Evolutionary conservation across 148 eudicot genomes (phyloP).

Genomic region (Talinum fruticosum): DNA sequence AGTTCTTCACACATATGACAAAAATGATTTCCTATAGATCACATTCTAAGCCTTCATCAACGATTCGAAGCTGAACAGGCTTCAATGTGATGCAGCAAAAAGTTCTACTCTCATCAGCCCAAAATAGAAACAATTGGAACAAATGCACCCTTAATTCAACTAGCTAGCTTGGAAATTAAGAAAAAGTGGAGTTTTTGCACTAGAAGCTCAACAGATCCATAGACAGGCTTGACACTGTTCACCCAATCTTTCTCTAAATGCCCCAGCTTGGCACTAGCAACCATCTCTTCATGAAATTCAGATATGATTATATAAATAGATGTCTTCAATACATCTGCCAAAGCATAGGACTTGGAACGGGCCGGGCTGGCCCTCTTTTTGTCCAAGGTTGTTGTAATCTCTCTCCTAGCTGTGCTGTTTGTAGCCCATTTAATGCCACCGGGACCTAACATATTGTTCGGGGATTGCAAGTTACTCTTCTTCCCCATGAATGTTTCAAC

Average conservation of each 20-base stretch:
- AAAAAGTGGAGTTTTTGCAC: slow-evolving; percentile 64
- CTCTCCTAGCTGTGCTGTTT: slow-evolving; percentile 60
- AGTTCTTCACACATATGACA: neutral
- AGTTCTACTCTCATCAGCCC: neutral
- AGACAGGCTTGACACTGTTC: slow-evolving; percentile 43
- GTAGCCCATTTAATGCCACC: slow-evolving; percentile 90
- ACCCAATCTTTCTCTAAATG: slow-evolving; percentile 79
- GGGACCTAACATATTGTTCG: slow-evolving; percentile 46
- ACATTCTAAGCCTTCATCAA: slow-evolving; percentile 4
- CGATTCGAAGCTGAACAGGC: neutral
- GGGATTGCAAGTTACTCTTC: slow-evolving; percentile 67
- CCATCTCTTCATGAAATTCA: slow-evolving; percentile 77
- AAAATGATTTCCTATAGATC: neutral
- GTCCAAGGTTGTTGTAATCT: slow-evolving; percentile 40
- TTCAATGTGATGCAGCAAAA: neutral
- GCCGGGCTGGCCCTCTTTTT: slow-evolving; percentile 64
- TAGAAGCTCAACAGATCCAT: slow-evolving; percentile 67
- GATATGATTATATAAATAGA: slow-evolving; percentile 72
- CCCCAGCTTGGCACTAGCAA: slow-evolving; percentile 59
- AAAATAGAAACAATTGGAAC: slow-evolving; percentile 5
- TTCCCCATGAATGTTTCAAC: slow-evolving; percentile 92
- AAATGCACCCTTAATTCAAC: neutral
- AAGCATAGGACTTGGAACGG: slow-evolving; percentile 64
- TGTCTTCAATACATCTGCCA: slow-evolving; percentile 79
- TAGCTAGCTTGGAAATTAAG: slow-evolving; percentile 64